A percentile compares a stretch with the other conserved stretches of the same genome.
These are phyloP conservation scores for Candida vaughaniae DNA, from an alignment of 805 yeast species.

Conservation along the genomic window DNA sequence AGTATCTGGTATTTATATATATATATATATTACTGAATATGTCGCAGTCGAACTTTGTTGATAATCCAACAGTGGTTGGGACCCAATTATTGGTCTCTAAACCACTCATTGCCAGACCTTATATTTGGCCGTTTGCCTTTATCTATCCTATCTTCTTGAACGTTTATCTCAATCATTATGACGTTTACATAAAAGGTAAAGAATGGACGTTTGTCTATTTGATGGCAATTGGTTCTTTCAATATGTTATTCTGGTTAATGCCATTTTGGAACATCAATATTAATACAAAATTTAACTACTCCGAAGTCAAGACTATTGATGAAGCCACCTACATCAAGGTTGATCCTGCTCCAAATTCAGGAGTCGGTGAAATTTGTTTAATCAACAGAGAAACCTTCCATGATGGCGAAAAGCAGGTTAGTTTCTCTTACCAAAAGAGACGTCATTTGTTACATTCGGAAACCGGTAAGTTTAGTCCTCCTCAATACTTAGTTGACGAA, in stretches of 20 bases:
- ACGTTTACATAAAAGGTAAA: slow-evolving; percentile 75
- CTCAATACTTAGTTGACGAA: slow-evolving; percentile 68
- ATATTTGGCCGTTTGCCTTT: slow-evolving; percentile 77
- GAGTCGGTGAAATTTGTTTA: slow-evolving; percentile 75
- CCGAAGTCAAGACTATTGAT: slow-evolving; percentile 46
- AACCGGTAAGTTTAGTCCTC: slow-evolving; percentile 67
- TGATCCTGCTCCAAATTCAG: slow-evolving; percentile 81
- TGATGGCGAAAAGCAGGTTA: slow-evolving; percentile 60
- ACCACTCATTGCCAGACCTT: slow-evolving; percentile 61
- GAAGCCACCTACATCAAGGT: slow-evolving; percentile 75
- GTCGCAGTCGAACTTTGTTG: slow-evolving; percentile 44
- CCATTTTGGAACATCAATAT: slow-evolving; percentile 91
- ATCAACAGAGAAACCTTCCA: slow-evolving; percentile 55
- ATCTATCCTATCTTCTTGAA: slow-evolving; percentile 73
- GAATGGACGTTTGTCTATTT: slow-evolving; percentile 96
- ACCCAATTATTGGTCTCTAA: slow-evolving; percentile 77
- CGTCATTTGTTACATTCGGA: slow-evolving; percentile 70
- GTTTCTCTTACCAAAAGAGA: slow-evolving; percentile 88
- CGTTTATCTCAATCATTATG: slow-evolving; percentile 68
- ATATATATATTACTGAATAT: too few relatives aligned
- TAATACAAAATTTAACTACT: slow-evolving; percentile 68
- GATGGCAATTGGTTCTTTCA: slow-evolving; percentile 69
- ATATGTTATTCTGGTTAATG: slow-evolving; percentile 76
- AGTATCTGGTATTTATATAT: too few relatives aligned
- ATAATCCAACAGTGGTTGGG: slow-evolving; percentile 66